Conservation (phyloP, 2,329 filamentous ascomycete genomes). For the Lachnellula suecica region DNA sequence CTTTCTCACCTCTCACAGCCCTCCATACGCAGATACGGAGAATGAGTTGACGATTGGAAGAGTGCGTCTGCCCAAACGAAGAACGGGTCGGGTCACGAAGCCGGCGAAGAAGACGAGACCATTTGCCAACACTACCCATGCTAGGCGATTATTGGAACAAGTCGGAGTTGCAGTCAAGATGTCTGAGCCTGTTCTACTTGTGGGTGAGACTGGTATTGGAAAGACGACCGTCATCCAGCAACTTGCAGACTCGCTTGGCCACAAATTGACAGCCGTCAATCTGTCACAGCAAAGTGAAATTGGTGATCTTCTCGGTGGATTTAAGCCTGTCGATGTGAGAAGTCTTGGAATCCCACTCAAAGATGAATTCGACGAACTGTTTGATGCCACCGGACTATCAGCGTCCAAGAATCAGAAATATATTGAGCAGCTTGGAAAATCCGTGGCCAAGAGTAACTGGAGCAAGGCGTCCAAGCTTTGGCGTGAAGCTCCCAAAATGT, state of each 20-base stretch:
- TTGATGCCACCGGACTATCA: slow-evolving; percentile 81
- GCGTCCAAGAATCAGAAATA: slow-evolving; percentile 85
- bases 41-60: slow-evolving; percentile 64
- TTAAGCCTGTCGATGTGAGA: slow-evolving; percentile 91
- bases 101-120: slow-evolving; percentile 57
- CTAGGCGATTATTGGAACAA: slow-evolving; percentile 82
- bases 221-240: slow-evolving; percentile 98
- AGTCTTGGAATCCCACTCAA: slow-evolving; percentile 86
- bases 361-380: slow-evolving; percentile 90
- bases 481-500: slow-evolving; percentile 87
- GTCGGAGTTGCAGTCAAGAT: slow-evolving; percentile 80
- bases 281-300: slow-evolving; percentile 97
- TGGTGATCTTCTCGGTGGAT: slow-evolving; percentile 91
- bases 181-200: slow-evolving; percentile 85
- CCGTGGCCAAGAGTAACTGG: slow-evolving; percentile 82
- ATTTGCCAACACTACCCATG: slow-evolving; percentile 88
- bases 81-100: slow-evolving; percentile 43
- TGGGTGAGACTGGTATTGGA: slow-evolving; percentile 98
- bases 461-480: slow-evolving; percentile 80
- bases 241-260: slow-evolving; percentile 77
- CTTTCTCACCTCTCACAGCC: slow-evolving; percentile 71
- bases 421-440: slow-evolving; percentile 76
- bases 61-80: slow-evolving; percentile 54
- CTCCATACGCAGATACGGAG: slow-evolving; percentile 63
- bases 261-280: slow-evolving; percentile 90